These are phyloP conservation scores for Drosera spatulata DNA, from an alignment of 179 eudicot species.

Conservation along the genomic window DNA sequence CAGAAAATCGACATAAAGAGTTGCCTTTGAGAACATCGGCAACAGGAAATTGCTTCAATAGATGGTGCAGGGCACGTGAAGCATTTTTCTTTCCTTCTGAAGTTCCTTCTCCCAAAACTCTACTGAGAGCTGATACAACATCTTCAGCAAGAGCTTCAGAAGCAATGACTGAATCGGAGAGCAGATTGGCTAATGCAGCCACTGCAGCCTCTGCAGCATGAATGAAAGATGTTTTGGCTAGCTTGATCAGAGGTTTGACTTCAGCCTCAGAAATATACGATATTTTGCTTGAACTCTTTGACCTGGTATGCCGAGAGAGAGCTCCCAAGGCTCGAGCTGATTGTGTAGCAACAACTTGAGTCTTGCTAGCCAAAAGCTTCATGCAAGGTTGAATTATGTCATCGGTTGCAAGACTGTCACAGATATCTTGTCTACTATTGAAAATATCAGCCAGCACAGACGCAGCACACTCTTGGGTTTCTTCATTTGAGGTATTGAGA, in stretches of 20 bases:
- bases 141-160: slow-evolving; percentile 65
- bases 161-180: slow-evolving; percentile 65
- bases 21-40: slow-evolving; percentile 56
- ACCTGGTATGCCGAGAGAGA: slow-evolving; percentile 51
- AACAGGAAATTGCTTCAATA: slow-evolving; percentile 49
- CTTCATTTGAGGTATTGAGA: slow-evolving; percentile 69
- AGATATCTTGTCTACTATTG: slow-evolving; percentile 76
- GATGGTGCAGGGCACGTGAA: slow-evolving; percentile 89
- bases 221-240: slow-evolving; percentile 68
- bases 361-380: slow-evolving; percentile 63
- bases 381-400: slow-evolving; percentile 59
- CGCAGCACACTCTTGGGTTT: slow-evolving; percentile 89
- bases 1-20: slow-evolving; percentile 48
- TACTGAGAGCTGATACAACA: slow-evolving; percentile 72
- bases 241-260: slow-evolving; percentile 52
- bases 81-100: slow-evolving; percentile 75
- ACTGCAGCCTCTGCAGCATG: slow-evolving; percentile 87
- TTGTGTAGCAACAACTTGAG: slow-evolving; percentile 60
- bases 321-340: slow-evolving; percentile 81
- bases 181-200: slow-evolving; percentile 83
- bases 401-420: slow-evolving; percentile 80
- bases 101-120: slow-evolving; percentile 83
- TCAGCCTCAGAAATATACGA: slow-evolving; percentile 58
- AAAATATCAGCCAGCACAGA: slow-evolving; percentile 86
- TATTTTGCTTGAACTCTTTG: slow-evolving; percentile 39